Evolutionary conservation across 169 alveolate genomes (phyloP).

Genomic region (Plasmodium reichenowi): DNA sequence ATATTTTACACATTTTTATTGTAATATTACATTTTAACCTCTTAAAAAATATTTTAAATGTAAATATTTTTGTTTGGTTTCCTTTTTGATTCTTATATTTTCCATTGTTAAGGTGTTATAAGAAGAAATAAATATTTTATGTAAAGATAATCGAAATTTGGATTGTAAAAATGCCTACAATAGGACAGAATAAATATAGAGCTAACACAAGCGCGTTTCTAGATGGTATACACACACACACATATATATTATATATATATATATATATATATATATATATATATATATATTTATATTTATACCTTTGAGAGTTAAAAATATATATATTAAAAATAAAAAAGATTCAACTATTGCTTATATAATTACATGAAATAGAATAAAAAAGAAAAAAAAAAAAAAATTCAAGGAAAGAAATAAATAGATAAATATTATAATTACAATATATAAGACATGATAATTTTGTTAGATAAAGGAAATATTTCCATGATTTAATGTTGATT

Average conservation of each 20-base stretch:
- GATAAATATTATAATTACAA: background rate
- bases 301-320: background rate
- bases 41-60: slow-evolving; percentile 24
- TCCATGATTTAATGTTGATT: background rate
- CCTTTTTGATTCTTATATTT: background rate
- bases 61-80: slow-evolving; percentile 13
- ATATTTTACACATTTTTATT: background rate
- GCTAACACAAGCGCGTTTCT: slow-evolving; percentile 27
- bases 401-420: background rate
- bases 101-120: background rate
- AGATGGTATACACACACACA: slow-evolving; percentile 45
- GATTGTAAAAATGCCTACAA: slow-evolving; percentile 63
- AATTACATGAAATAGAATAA: slow-evolving; percentile 3
- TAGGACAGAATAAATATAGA: slow-evolving; percentile 66
- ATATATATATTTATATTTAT: background rate
- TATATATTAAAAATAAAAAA: background rate
- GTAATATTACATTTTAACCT: slow-evolving; percentile 16
- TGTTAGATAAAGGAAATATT: too few species aligned
- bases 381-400: background rate
- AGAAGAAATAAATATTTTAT: slow-evolving; percentile 9
- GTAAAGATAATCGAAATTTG: slow-evolving; percentile 4
- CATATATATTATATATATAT: too few species aligned
- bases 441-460: background rate
- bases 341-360: background rate
- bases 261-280: too few species aligned